Evolutionary conservation across 1,284 basidiomycete species (phyloP).

Genomic region (Neonothopanus nambi): DNA sequence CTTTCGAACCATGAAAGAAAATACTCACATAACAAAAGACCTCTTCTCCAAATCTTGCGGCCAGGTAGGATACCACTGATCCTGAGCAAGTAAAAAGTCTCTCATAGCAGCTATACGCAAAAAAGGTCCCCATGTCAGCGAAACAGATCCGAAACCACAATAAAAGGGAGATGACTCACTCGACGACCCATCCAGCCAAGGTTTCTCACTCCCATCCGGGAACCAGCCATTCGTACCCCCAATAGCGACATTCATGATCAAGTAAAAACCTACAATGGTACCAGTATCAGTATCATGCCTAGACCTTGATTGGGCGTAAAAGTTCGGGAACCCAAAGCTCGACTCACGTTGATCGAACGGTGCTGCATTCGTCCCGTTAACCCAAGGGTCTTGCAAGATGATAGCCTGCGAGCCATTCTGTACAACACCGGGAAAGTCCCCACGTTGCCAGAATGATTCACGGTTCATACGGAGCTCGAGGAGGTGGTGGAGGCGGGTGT

Average conservation of each 20-base stretch:
- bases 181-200: constrained; percentile 73
- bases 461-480: constrained; percentile 60
- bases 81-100: constrained; percentile 65
- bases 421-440: constrained; percentile 73
- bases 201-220: constrained; percentile 75
- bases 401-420: constrained; percentile 70
- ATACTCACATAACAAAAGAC: constrained; percentile 72
- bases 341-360: constrained; percentile 81
- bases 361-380: constrained; percentile 60
- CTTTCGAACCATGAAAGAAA: background rate
- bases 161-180: constrained; percentile 41
- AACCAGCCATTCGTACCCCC: constrained; percentile 91
- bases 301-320: too few relatives aligned
- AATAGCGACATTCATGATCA: constrained; percentile 78
- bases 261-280: constrained; percentile 65
- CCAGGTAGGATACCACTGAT: constrained; percentile 74
- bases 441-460: constrained; percentile 73
- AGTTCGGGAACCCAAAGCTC: background rate
- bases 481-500: constrained; percentile 70
- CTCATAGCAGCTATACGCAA: constrained; percentile 57
- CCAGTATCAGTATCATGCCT: background rate
- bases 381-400: constrained; percentile 70
- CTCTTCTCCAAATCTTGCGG: constrained; percentile 57
- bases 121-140: background rate
- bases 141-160: background rate